Base-by-base conservation (phyloP, 257 asterid genomes). In the Anisodus acutangulus region DNA sequence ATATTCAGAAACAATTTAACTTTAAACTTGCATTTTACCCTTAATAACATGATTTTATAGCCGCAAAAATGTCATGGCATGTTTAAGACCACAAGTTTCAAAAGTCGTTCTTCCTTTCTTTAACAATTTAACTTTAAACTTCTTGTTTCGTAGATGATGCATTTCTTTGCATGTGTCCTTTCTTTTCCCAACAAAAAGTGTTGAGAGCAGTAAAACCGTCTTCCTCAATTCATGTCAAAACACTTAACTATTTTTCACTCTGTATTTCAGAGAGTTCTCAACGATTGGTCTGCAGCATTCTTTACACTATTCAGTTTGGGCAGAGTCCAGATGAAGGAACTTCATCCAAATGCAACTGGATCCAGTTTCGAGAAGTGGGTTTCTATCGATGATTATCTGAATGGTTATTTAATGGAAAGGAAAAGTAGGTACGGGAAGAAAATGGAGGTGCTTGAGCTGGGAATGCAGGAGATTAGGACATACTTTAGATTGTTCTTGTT, bases 211-310 rank as follows among this genome's bases (percentile, higher is more conserved):
- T 57, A 15, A 31, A 59, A 26, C 11, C 43, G 4, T 51, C 17
- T n/a, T 60, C 12, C 35, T 60, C 67, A 16, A 39, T 60, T 13
- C 35, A 15, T 11, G 10, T 53, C 51, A 66, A 26, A 43, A 17
- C 7, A 9, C 26, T 76, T 63, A 76, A 47, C 81, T 63, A 55
- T 85, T 69, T 31, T 66, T 63, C 85, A 11, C 63, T 87, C 83
- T 83, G 86, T 82, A 80, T 87, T 87, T 85, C 95, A 96, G 98
- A 90, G 92, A 80, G 98, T 96, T 80, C 93, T 96, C 79, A 92
- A 96, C 59, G 92, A 97, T 85, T 97, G 99, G 99, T 95, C 98
- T 6, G 97, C 95, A 69, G 92, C 98, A 71, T 93, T 97, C 86
- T 85, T 97, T 69, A 90, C 90, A 80, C 85, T 97, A 95, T 97